A percentile compares a stretch with the other conserved stretches of the same genome.
Conservation (phyloP, 768 basidiomycete genomes). For the Phanerodontia chrysosporium region DNA sequence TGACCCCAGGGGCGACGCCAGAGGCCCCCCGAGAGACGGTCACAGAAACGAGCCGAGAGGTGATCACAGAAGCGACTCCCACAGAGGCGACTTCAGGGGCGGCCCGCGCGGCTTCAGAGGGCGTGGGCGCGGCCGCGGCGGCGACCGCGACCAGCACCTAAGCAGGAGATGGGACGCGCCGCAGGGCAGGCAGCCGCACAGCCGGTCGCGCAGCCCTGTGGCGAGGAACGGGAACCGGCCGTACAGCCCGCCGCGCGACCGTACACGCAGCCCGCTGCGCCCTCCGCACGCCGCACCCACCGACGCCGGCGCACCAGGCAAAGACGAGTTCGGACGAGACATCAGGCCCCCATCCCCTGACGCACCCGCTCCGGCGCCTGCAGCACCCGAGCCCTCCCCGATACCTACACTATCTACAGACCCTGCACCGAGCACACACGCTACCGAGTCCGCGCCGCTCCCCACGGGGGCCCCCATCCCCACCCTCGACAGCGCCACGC, state of each 20-base stretch:
- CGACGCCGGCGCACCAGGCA: constrained; percentile 37
- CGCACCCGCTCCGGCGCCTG: constrained; percentile 3
- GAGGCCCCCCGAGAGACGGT: constrained; percentile 51
- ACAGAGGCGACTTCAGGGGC: constrained; percentile 40
- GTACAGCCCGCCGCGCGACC: constrained; percentile 50
- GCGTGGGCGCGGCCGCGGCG: constrained; percentile 61
- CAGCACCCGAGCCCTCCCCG: neutral
- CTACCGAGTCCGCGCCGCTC: neutral
- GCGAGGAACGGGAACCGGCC: constrained; percentile 45
- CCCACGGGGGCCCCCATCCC: neutral
- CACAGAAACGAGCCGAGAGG: constrained; percentile 51
- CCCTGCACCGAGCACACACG: neutral
- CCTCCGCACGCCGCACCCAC: constrained; percentile 19
- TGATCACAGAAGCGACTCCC: constrained; percentile 1
- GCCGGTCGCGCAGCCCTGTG: constrained; percentile 69
- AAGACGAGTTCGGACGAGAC: constrained; percentile 87
- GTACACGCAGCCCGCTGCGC: constrained; percentile 34
- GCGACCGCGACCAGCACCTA: constrained; percentile 46
- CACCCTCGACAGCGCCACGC: constrained; percentile 7
- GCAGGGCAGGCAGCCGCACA: constrained; percentile 41
- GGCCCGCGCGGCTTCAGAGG: constrained; percentile 49
- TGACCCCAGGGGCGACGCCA: constrained; percentile 47
- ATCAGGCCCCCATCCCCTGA: constrained; percentile 54
- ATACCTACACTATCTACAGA: neutral
- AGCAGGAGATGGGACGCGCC: constrained; percentile 38